Evolutionary conservation across 2,329 filamentous ascomycete genomes (phyloP), one percentile per base, ranked within the genome.

Genomic region (Gaeumannomyces tritici): DNA sequence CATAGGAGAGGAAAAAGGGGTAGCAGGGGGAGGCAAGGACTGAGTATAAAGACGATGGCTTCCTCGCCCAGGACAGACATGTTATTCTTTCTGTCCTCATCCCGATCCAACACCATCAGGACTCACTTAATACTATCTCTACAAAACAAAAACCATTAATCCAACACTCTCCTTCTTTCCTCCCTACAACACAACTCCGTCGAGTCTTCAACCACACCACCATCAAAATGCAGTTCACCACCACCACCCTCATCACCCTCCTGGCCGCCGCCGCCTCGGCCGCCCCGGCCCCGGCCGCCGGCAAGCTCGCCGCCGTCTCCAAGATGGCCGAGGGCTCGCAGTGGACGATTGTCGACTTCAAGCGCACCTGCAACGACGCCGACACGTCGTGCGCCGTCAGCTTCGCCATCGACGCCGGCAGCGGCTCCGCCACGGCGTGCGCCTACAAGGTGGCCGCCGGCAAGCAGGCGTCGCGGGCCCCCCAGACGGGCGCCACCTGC

Each of bases 311-410:
- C 15, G 47, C 55, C 62, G 54, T 54, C 28, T 61, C 58, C 62
- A 61, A 57, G 58, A 54, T 61, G 15, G 62, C 51, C 24, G 55
- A 29, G 26, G 27, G 13, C 57, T 21, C 62, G 33, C 11, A 57
- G 54, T 61, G 60, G 60, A 61, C 60, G n/a, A 61, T 61, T 24
- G 28, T 13, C 12, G 24, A 26, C 60, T 61, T 61, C 27, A 61
- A n/a, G 4, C 60, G 60, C 60, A 35, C 60, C 29, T 61, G 58
- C 33, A 54, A 60, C 58, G 33, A 51, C 58, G 33, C 33, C 63
- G 70, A 79, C 70, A 73, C 71, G 63, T 64, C 68, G 29, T 81
- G 79, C 73, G 73, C 71, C 69, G 79, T 76, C 73, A 73, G 70
- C 65, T 81, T 80, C 67, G 64, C 65, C 63, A 75, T 80, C 72